phyloP scores from a whole-genome alignment of 225 moss, liverwort and hornwort genomes.

The Physcomitrium patens region DNA sequence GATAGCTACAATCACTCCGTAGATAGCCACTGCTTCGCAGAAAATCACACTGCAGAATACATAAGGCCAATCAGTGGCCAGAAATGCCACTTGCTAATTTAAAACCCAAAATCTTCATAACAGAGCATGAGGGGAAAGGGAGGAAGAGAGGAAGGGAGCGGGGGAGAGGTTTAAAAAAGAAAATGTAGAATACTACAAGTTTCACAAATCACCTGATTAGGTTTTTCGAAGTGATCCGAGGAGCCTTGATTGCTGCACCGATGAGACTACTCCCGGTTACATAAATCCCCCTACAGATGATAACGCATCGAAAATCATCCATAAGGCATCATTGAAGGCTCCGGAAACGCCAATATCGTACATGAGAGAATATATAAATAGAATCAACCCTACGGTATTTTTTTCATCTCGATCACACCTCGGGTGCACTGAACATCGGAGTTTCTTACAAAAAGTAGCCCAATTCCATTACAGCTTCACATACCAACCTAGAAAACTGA shows the following conservation, averaged over 20 bases:
- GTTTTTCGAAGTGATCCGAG: constrained; percentile 96
- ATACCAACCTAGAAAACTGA: not conserved
- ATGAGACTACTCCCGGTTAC: constrained; percentile 99
- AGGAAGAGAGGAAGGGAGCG: no score
- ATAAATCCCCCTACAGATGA: constrained; percentile 85
- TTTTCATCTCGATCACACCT: constrained; percentile 9
- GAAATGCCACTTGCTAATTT: not conserved
- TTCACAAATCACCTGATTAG: constrained; percentile 76
- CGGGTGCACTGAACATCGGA: not conserved
- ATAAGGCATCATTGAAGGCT: not conserved
- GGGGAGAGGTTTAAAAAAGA: not conserved
- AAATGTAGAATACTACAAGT: not conserved
- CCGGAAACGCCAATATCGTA: constrained; percentile 19
- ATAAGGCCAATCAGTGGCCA: constrained; percentile 10
- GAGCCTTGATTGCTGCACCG: constrained; percentile 97
- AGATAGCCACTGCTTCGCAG: constrained; percentile 98
- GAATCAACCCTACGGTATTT: constrained; percentile 10
- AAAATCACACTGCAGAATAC: constrained; percentile 87
- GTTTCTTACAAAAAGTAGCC: no score
- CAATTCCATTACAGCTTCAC: not conserved
- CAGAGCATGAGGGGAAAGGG: no score
- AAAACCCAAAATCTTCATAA: not conserved
- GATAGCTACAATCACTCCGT: constrained; percentile 99
- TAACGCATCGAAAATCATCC: constrained; percentile 26
- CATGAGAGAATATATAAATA: not conserved